Base-by-base conservation (phyloP, 306 rosid species). In the Acacia acuminata region DNA sequence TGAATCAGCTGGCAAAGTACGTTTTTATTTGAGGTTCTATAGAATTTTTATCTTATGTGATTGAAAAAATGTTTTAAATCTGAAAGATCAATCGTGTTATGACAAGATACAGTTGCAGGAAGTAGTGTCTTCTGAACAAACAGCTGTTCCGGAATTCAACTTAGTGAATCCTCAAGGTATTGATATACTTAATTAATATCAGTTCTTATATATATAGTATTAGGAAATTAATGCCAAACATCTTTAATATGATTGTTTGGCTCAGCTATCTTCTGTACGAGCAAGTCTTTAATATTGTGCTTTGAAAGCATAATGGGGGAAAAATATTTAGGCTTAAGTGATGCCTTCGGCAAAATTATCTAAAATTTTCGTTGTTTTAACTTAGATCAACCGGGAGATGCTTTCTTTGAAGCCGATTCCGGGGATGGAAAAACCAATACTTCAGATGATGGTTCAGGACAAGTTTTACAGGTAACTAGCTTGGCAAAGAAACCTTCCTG, bases 91-190 rank as follows among this genome's bases (percentile, higher is more conserved):
- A 58, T 48, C 77, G 63, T 75, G 12, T 84, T 77, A 5, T 77
- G 84, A 77, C 75, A 70, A 66, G 61, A 75, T 72, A 67, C 90
- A 87, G 96, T 88, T 32, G 65, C 91, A 58, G 75, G 86, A 80
- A 71, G 70, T 60, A 74, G 74, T 77, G 56, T 82, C 86, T 86
- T 75, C 85, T 56, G 76, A 68, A 30, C 82, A 72, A 83, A 55
- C 50, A 17, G 79, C 40, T 77, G 77, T 76, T 77, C 71, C 51
- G 17, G 64, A 87, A 77, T 47, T 51, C 43, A 78, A 79, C 73
- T 32, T 43, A 72, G 87, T 24, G 75, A 87, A 84, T 43, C 84
- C 85, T 55, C 88, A 44, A 81, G 96, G 97, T 93, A 85, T 65
- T 84, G 44, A 43, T 53, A 14, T 67, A 16, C 79, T 19, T 72